A percentile compares a stretch with the other conserved stretches of the same genome.
Conservation (phyloP, 73 alveolate species). For the Paramecium biaurelia region DNA sequence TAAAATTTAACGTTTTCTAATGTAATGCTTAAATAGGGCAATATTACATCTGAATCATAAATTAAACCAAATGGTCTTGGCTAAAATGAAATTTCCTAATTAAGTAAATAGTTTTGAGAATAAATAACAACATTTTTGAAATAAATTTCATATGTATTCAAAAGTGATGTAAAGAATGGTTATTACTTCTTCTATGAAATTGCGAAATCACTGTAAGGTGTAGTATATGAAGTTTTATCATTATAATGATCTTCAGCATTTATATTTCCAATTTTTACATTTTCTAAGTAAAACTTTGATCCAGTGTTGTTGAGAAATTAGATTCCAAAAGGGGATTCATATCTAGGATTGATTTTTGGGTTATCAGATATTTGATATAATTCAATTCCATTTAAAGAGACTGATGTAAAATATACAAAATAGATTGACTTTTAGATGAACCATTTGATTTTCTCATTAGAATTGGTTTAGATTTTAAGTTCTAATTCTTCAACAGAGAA, state of each 20-base stretch:
- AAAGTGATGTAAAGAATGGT: not conserved
- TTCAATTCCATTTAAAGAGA: not conserved
- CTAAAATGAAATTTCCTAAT: not conserved
- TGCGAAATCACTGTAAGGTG: not conserved
- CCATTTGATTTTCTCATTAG: not conserved
- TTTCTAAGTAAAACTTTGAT: not conserved
- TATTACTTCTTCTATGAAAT: not conserved
- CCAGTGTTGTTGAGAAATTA: not conserved
- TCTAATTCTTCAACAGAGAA: not conserved
- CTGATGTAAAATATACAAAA: not conserved
- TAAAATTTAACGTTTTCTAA: not conserved
- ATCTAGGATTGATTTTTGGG: not conserved
- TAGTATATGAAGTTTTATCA: not conserved
- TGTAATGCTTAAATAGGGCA: not conserved
- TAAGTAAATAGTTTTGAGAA: not conserved
- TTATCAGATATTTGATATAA: not conserved
- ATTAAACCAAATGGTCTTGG: not conserved
- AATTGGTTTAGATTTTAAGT: not conserved
- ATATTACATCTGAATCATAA: not conserved
- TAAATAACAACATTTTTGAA: not conserved
- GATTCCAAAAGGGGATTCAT: not conserved
- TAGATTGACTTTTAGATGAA: not conserved
- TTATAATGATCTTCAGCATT: not conserved
- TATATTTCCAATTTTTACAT: not conserved
- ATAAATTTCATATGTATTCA: not conserved